These are phyloP conservation scores for Mytilinidion resinicola DNA, from an alignment of 495 filamentous ascomycete species.

Conservation along the genomic window DNA sequence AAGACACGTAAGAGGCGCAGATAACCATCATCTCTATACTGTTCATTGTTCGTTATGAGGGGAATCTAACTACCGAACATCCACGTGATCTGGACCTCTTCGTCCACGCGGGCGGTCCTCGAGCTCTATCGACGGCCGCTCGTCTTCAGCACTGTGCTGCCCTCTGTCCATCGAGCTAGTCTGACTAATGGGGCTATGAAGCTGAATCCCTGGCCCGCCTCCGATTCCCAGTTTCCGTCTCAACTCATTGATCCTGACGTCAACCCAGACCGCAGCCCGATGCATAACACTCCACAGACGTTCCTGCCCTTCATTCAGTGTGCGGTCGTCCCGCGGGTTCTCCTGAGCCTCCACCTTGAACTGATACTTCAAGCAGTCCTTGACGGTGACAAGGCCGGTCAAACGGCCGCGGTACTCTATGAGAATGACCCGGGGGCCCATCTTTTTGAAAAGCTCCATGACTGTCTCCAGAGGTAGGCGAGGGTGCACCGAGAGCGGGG, in stretches of 20 bases:
- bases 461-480: slow-evolving; percentile 91
- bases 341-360: slow-evolving; percentile 93
- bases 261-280: slow-evolving; percentile 27
- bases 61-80: slow-evolving; percentile 2
- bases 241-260: slow-evolving; percentile 10
- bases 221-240: slow-evolving; percentile 14
- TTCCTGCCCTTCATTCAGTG: slow-evolving; percentile 31
- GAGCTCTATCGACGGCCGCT: slow-evolving; percentile 16
- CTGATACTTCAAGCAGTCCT: slow-evolving; percentile 96
- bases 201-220: slow-evolving; percentile 8
- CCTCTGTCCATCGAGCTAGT: not conserved
- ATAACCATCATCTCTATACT: not conserved
- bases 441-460: slow-evolving; percentile 98
- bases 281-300: slow-evolving; percentile 32
- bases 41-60: not conserved
- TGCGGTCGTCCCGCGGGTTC: slow-evolving; percentile 53
- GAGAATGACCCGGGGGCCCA: slow-evolving; percentile 88
- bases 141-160: slow-evolving; percentile 5
- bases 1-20: too few species aligned
- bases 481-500: slow-evolving; percentile 85
- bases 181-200: slow-evolving; percentile 15
- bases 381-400: slow-evolving; percentile 83
- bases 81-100: too few species aligned
- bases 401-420: slow-evolving; percentile 85
- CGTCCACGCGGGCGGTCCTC: slow-evolving; percentile 5